Percentiles rank a stretch among this genome's conserved stretches.
Conservation (phyloP, 139 green algal genomes). For the Coccomyxa sp. region DNA sequence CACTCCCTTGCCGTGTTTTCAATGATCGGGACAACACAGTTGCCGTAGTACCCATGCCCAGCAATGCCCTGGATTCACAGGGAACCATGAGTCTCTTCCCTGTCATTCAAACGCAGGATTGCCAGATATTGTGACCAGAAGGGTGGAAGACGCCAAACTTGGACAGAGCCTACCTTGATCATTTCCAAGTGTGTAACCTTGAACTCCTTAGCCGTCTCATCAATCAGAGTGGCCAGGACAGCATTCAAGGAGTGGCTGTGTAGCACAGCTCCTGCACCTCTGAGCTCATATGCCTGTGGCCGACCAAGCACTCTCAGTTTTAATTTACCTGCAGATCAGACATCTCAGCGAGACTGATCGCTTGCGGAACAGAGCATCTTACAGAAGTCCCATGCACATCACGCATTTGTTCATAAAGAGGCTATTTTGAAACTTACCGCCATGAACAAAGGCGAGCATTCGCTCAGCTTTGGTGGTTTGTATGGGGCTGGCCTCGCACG, state of each 20-base stretch:
- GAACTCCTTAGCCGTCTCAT: constrained; percentile 74
- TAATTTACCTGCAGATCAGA: too few relatives aligned
- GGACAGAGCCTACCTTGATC: constrained; percentile 77
- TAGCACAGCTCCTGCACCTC: constrained; percentile 84
- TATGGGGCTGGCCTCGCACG: constrained; percentile 52
- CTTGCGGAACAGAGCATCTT: background rate
- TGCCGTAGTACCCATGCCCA: constrained; percentile 83
- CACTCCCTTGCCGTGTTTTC: constrained; percentile 96
- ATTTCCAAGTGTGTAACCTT: constrained; percentile 90
- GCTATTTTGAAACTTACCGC: constrained; percentile 46
- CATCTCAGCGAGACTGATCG: too few relatives aligned
- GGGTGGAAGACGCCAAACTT: too few relatives aligned
- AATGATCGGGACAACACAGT: constrained; percentile 88
- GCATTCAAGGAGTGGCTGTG: constrained; percentile 87
- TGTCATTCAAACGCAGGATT: background rate
- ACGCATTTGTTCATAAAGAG: background rate
- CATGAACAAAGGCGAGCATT: constrained; percentile 90
- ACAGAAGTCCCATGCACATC: background rate
- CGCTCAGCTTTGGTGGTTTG: constrained; percentile 85
- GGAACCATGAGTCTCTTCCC: too few relatives aligned
- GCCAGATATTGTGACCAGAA: background rate
- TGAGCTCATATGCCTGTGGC: constrained; percentile 82
- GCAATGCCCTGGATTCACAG: constrained; percentile 64
- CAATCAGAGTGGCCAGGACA: constrained; percentile 84
- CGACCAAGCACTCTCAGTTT: background rate